phyloP scores from a whole-genome alignment of 441 rosid genomes.

The Macaranga tanarius region DNA sequence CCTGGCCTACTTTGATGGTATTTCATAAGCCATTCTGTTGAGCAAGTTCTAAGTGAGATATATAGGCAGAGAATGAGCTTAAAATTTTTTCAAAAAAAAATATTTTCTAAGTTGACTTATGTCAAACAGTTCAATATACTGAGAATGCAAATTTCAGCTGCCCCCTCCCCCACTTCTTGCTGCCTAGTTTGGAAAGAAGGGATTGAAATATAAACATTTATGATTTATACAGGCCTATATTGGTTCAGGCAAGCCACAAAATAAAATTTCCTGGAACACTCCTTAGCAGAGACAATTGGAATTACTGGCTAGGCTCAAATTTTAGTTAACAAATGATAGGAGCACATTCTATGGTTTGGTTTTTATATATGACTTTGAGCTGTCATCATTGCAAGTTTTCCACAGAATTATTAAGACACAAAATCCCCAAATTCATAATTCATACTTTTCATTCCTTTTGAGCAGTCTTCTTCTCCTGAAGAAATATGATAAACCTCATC shows the following conservation, averaged over 20 bases:
- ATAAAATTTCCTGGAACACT: background rate
- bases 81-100: background rate
- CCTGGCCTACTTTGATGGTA: conserved; percentile 79
- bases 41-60: conserved; percentile 24
- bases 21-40: conserved; percentile 75
- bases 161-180: background rate
- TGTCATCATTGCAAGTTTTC: background rate
- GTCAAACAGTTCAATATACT: background rate
- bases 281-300: background rate
- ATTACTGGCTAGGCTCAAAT: background rate
- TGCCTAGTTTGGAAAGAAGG: background rate
- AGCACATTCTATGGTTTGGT: background rate
- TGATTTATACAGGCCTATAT: background rate
- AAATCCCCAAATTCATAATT: background rate
- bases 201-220: background rate
- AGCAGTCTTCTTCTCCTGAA: conserved; percentile 81
- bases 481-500: conserved; percentile 64
- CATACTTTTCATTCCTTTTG: conserved; percentile 91
- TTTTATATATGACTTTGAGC: background rate
- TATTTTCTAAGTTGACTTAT: background rate
- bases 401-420: background rate
- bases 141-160: background rate
- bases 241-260: background rate
- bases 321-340: background rate
- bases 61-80: background rate